Evolutionary conservation across 2,329 filamentous ascomycete genomes (phyloP).

Genomic region (Paraconiothyrium sp.): DNA sequence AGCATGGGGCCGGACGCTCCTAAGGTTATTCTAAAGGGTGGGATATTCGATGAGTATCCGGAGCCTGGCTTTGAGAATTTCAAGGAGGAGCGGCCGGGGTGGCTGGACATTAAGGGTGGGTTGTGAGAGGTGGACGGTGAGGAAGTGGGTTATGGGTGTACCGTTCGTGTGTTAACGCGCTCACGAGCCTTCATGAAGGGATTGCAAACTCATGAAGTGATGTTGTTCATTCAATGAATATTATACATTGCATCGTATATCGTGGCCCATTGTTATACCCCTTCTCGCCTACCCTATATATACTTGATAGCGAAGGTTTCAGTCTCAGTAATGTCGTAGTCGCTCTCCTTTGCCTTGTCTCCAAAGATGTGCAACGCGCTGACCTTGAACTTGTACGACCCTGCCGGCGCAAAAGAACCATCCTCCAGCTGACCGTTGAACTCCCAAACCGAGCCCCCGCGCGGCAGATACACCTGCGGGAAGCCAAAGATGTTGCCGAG

Average conservation of each 20-base stretch:
- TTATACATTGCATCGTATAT: slow-evolving; percentile 4
- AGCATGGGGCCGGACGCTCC: slow-evolving; percentile 25
- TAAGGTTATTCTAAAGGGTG: slow-evolving; percentile 37
- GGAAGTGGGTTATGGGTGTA: background rate
- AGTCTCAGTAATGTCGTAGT: slow-evolving; percentile 17
- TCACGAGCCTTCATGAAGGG: too few relatives aligned
- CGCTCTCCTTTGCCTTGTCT: slow-evolving; percentile 7
- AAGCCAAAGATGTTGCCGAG: slow-evolving; percentile 20
- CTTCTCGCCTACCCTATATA: background rate
- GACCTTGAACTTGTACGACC: slow-evolving; percentile 24
- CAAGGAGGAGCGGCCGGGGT: slow-evolving; percentile 31
- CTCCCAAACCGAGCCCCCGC: slow-evolving; percentile 8
- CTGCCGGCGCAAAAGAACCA: slow-evolving; percentile 24
- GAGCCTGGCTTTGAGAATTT: slow-evolving; percentile 28
- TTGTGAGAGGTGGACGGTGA: background rate
- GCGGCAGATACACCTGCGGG: slow-evolving; percentile 18
- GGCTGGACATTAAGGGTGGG: slow-evolving; percentile 25
- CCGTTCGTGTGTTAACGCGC: too few relatives aligned
- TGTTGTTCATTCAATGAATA: background rate
- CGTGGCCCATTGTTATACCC: background rate
- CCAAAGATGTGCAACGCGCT: slow-evolving; percentile 28
- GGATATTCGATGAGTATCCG: slow-evolving; percentile 36
- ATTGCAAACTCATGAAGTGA: too few relatives aligned
- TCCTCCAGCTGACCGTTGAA: slow-evolving; percentile 30
- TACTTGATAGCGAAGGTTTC: slow-evolving; percentile 20